Evolutionary conservation across 345 rosid genomes (phyloP).

Genomic region (Ceriops tagal): DNA sequence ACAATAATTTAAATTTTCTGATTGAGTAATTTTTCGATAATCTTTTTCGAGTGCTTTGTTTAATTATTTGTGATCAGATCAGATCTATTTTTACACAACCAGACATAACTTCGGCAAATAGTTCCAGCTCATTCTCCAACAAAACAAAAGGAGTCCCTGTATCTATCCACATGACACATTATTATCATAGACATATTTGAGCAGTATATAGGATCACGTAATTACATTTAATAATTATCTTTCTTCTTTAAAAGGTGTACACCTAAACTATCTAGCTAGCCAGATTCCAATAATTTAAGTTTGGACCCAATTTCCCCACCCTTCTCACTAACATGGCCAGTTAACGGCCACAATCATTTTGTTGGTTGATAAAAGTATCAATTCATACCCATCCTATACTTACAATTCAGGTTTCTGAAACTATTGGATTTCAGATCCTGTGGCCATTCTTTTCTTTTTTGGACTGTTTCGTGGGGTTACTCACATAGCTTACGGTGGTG

Average conservation of each 20-base stretch:
- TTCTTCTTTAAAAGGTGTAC: neutral
- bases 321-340: slow-evolving; percentile 35
- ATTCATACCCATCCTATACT: slow-evolving; percentile 16
- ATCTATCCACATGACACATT: neutral
- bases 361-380: slow-evolving; percentile 20
- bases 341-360: slow-evolving; percentile 35
- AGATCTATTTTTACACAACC: slow-evolving; percentile 18
- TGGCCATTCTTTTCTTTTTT: slow-evolving; percentile 16
- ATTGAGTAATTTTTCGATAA: neutral
- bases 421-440: slow-evolving; percentile 26
- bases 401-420: slow-evolving; percentile 5
- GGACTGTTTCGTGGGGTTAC: slow-evolving; percentile 14
- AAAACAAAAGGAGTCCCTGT: slow-evolving; percentile 8
- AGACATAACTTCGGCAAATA: slow-evolving; percentile 23
- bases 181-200: neutral
- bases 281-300: neutral
- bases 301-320: slow-evolving; percentile 20
- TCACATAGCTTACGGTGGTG: slow-evolving; percentile 27
- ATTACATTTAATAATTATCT: slow-evolving; percentile 29
- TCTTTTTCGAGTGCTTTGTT: too few relatives aligned
- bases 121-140: slow-evolving; percentile 17
- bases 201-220: neutral
- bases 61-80: neutral
- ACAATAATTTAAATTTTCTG: neutral
- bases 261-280: too few relatives aligned